Percentiles rank a stretch among this genome's conserved stretches.
These are phyloP conservation scores for Colletotrichum sp. DNA, from an alignment of 2,329 filamentous ascomycete genomes.

Conservation along the genomic window DNA sequence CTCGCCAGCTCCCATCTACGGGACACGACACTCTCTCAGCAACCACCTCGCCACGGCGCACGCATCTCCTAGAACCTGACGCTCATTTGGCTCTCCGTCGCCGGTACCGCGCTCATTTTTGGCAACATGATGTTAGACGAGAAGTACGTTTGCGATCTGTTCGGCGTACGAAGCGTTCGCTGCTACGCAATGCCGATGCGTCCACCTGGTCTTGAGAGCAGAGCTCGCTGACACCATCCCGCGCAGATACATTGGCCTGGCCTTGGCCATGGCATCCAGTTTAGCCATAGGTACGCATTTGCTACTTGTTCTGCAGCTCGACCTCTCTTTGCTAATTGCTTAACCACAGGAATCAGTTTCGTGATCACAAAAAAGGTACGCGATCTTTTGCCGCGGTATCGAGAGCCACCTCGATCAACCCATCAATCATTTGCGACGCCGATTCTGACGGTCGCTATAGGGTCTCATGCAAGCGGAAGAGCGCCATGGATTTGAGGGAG, in stretches of 20 bases:
- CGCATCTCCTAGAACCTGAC: neutral
- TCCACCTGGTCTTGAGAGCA: neutral
- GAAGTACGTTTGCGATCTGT: conserved; percentile 23
- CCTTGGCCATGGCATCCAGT: conserved; percentile 75
- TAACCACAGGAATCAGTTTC: conserved; percentile 80
- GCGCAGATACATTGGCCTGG: conserved; percentile 76
- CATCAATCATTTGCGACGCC: neutral
- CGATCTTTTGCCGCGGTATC: conserved; percentile 11
- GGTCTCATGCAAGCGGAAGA: conserved; percentile 91
- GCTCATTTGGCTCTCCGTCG: conserved; percentile 8
- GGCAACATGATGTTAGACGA: conserved; percentile 23
- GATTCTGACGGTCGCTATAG: conserved; percentile 45
- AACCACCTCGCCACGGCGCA: conserved; percentile 7
- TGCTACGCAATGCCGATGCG: neutral
- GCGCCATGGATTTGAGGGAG: conserved; percentile 93
- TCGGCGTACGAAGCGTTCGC: neutral
- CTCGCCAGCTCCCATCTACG: conserved; percentile 15
- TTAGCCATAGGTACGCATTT: conserved; percentile 70
- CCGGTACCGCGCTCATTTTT: conserved; percentile 14
- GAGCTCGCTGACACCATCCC: conserved; percentile 33
- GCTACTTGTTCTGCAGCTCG: neutral
- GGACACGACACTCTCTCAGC: conserved; percentile 13
- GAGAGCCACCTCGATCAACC: neutral
- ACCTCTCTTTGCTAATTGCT: conserved; percentile 24
- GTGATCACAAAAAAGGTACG: conserved; percentile 97